A percentile compares a stretch with the other conserved stretches of the same genome.
Evolutionary conservation across 495 filamentous ascomycete genomes (phyloP).

Genomic region (Rhypophila decipiens): DNA sequence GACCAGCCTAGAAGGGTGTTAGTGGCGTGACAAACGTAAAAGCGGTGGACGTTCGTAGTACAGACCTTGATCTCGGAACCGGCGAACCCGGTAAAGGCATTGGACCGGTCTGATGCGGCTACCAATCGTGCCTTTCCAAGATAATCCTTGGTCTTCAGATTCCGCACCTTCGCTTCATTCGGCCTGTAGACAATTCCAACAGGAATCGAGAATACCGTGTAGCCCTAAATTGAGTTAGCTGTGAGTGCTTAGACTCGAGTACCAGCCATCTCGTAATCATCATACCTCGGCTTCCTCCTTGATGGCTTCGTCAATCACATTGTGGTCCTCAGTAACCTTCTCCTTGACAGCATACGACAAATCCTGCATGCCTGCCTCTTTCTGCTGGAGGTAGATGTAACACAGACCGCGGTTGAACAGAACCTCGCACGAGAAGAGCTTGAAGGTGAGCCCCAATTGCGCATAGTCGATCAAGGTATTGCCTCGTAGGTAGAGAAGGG

Average conservation of each 20-base stretch:
- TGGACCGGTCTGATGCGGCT: conserved; percentile 76
- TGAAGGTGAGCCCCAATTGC: conserved; percentile 92
- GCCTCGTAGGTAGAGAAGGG: conserved; percentile 86
- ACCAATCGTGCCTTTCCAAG: conserved; percentile 89
- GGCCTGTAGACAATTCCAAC: conserved; percentile 92
- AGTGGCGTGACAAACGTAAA: conserved; percentile 14
- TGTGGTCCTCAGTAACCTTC: conserved; percentile 83
- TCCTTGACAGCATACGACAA: conserved; percentile 89
- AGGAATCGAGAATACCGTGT: conserved; percentile 98
- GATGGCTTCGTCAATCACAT: conserved; percentile 97
- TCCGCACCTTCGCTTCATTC: conserved; percentile 96
- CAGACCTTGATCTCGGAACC: conserved; percentile 62
- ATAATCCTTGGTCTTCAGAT: conserved; percentile 94
- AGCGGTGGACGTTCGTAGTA: background rate
- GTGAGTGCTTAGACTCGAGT: conserved; percentile 10
- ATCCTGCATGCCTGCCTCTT: conserved; percentile 84
- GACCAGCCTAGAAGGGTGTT: conserved; percentile 4
- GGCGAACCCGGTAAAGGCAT: conserved; percentile 70
- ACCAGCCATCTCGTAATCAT: background rate
- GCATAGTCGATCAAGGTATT: conserved; percentile 98
- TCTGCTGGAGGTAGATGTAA: conserved; percentile 93
- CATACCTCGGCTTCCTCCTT: conserved; percentile 83
- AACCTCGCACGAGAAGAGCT: conserved; percentile 94
- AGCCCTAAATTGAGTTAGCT: conserved; percentile 61
- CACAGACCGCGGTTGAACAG: conserved; percentile 97